Percentiles rank a stretch among this genome's conserved stretches.
Evolutionary conservation across 331 rosid species (phyloP).

Genomic region (Prunus yedoensis): DNA sequence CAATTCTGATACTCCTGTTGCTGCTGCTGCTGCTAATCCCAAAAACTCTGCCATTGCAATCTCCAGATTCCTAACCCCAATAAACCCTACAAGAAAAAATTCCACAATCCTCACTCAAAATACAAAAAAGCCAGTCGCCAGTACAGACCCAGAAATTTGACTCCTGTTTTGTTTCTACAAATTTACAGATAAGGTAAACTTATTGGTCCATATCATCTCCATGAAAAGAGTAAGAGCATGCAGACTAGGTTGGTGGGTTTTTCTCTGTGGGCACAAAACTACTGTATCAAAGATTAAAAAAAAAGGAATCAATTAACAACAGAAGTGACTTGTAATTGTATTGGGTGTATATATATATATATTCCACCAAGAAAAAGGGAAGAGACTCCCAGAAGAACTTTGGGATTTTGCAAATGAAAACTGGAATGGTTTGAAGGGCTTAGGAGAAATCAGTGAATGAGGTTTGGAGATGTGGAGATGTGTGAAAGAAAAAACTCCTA

Average conservation of each 20-base stretch:
- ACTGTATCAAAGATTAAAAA: slow-evolving; percentile 14
- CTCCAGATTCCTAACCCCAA: slow-evolving; percentile 46
- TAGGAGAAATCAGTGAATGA: not conserved
- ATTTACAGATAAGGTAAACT: not conserved
- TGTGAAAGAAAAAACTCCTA: too few relatives aligned
- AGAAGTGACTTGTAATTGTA: not conserved
- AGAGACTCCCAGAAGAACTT: not conserved
- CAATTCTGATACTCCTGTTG: slow-evolving; percentile 28
- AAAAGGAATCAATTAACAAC: not conserved
- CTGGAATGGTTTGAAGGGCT: not conserved
- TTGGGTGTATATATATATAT: not conserved
- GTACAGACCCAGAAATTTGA: slow-evolving; percentile 26
- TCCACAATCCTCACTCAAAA: slow-evolving; percentile 24
- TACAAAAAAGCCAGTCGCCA: not conserved
- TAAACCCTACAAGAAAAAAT: slow-evolving; percentile 21
- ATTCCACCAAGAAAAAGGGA: not conserved
- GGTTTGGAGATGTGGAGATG: not conserved
- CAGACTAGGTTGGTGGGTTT: slow-evolving; percentile 27
- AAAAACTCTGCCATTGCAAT: slow-evolving; percentile 45
- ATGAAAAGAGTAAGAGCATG: not conserved
- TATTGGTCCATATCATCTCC: not conserved
- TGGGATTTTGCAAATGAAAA: not conserved
- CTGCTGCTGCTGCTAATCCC: slow-evolving; percentile 39
- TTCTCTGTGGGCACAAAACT: slow-evolving; percentile 19
- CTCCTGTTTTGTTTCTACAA: slow-evolving; percentile 21